Evolutionary conservation across 23 red algal genomes (phyloP).

Genomic region (Gracilaria gracilis): DNA sequence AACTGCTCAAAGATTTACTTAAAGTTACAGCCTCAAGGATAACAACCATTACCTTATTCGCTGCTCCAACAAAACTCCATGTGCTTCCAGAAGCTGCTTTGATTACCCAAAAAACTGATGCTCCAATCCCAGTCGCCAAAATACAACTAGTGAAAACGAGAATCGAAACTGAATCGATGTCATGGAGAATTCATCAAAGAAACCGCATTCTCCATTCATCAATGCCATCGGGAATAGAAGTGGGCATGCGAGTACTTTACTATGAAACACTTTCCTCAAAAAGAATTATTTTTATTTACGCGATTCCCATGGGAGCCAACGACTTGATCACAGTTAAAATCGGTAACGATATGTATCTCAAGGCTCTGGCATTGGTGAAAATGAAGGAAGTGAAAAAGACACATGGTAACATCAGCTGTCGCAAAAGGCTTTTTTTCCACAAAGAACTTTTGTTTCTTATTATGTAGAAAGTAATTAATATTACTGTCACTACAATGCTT

Average conservation of each 20-base stretch:
- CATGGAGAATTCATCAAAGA: conserved; percentile 37
- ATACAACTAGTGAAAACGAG: conserved; percentile 72
- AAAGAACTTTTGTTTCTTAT: background rate
- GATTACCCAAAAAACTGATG: conserved; percentile 87
- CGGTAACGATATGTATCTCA: conserved; percentile 88
- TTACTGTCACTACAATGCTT: conserved; percentile 29
- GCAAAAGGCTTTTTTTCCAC: conserved; percentile 35
- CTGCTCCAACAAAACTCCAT: conserved; percentile 76
- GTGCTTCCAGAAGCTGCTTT: conserved; percentile 80
- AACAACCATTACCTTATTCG: conserved; percentile 92
- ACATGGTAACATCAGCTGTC: conserved; percentile 72
- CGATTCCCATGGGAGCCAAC: conserved; percentile 81
- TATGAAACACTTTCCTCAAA: conserved; percentile 76
- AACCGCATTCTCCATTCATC: conserved; percentile 69
- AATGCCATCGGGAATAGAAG: conserved; percentile 74
- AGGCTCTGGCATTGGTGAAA: conserved; percentile 81
- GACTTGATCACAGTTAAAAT: conserved; percentile 86
- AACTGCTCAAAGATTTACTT: too few species aligned
- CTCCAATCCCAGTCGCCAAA: conserved; percentile 75
- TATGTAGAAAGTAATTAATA: conserved; percentile 26
- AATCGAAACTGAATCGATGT: conserved; percentile 55
- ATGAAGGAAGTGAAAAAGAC: conserved; percentile 86
- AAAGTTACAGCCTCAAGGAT: conserved; percentile 77
- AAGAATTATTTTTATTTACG: conserved; percentile 54
- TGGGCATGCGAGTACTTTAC: conserved; percentile 64